Percentiles rank a stretch among this genome's conserved stretches.
Conservation (phyloP, 2,329 filamentous ascomycete species). For the Ascocoryne sarcoides region DNA sequence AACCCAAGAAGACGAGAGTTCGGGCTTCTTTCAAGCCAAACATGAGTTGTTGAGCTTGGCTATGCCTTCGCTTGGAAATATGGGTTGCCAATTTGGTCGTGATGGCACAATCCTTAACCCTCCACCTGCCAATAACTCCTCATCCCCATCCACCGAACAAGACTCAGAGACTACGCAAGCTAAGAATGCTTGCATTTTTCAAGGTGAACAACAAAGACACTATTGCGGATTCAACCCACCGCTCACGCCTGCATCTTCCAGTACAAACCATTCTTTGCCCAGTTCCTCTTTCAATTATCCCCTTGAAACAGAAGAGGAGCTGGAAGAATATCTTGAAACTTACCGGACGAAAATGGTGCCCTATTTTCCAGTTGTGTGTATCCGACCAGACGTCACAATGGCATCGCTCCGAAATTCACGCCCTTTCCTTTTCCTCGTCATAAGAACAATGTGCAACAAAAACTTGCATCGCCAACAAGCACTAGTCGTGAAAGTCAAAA, state of each 20-base stretch:
- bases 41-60: no score
- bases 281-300: not conserved
- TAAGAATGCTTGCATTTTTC: no score
- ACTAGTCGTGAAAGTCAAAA: not conserved
- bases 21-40: no score
- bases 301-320: conserved; percentile 1
- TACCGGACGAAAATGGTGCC: conserved; percentile 7
- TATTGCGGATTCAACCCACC: no score
- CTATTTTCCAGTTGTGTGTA: conserved; percentile 6
- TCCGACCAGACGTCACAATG: not conserved
- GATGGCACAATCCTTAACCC: not conserved
- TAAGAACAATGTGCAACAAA: not conserved
- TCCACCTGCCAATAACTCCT: not conserved
- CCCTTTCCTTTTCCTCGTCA: not conserved
- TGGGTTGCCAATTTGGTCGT: no score
- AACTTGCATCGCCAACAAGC: not conserved
- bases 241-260: no score
- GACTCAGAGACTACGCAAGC: no score
- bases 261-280: no score
- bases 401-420: not conserved
- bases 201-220: no score
- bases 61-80: no score
- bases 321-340: conserved; percentile 5
- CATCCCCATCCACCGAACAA: no score
- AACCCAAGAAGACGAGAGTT: no score